phyloP scores from a whole-genome alignment of 2,329 filamentous ascomycete species.

The Aureobasidium sp. region DNA sequence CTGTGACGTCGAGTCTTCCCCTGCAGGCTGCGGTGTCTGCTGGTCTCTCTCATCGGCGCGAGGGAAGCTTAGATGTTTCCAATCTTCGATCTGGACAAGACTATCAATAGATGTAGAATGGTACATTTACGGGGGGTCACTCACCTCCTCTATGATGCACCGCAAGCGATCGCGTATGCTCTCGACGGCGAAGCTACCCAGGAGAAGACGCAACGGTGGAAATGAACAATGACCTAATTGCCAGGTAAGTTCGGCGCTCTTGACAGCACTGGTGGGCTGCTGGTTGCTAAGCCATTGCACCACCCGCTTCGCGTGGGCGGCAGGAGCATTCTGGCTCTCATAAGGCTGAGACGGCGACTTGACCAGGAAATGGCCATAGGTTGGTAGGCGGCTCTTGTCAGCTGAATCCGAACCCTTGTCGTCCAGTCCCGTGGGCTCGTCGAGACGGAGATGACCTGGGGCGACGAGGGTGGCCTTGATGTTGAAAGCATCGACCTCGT shows the following conservation, averaged over 20 bases:
- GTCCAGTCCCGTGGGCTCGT: conserved; percentile 54
- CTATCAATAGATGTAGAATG: conserved; percentile 10
- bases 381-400: conserved; percentile 47
- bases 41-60: conserved; percentile 24
- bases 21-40: conserved; percentile 16
- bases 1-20: conserved; percentile 11
- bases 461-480: conserved; percentile 92
- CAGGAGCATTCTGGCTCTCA: conserved; percentile 67
- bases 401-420: conserved; percentile 26
- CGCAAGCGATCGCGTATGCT: conserved; percentile 85
- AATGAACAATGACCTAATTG: conserved; percentile 90
- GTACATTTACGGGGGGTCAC: conserved; percentile 15
- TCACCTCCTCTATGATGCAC: conserved; percentile 85
- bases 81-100: conserved; percentile 31
- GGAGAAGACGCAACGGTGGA: conserved; percentile 75
- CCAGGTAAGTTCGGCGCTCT: conserved; percentile 91
- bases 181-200: conserved; percentile 92
- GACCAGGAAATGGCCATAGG: conserved; percentile 88
- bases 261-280: conserved; percentile 87
- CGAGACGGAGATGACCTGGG: conserved; percentile 77
- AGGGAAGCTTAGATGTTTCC: conserved; percentile 34
- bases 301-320: conserved; percentile 82
- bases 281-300: conserved; percentile 90
- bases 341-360: conserved; percentile 82
- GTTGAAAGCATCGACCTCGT: conserved; percentile 86